Evolutionary conservation across 2,329 filamentous ascomycete genomes (phyloP).

Genomic region (Trichoderma afroharzianum): DNA sequence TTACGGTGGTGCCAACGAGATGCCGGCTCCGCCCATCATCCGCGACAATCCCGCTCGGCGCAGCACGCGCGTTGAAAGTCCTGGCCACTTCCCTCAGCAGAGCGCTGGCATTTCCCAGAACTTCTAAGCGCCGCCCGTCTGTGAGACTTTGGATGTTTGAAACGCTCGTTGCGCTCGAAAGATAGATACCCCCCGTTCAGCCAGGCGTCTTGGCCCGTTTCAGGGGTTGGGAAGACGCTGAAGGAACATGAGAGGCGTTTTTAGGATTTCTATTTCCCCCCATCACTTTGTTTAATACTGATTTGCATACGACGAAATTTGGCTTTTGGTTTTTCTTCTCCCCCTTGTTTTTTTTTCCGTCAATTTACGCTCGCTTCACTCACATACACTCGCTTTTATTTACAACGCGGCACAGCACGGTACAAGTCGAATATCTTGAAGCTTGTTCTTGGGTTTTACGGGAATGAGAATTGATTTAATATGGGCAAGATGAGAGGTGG

Average conservation of each 20-base stretch:
- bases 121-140: slow-evolving; percentile 56
- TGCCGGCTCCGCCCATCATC: slow-evolving; percentile 71
- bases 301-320: slow-evolving; percentile 16
- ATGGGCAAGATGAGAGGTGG: background rate
- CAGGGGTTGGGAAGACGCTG: background rate
- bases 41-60: slow-evolving; percentile 87
- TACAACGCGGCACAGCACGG: background rate
- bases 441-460: background rate
- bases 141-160: slow-evolving; percentile 4
- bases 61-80: slow-evolving; percentile 92
- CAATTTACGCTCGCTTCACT: background rate
- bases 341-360: background rate
- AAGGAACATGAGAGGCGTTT: slow-evolving; percentile 12
- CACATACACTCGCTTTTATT: slow-evolving; percentile 1
- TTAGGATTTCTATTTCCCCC: background rate
- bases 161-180: slow-evolving; percentile 5
- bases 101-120: slow-evolving; percentile 96
- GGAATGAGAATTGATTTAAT: background rate
- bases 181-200: slow-evolving; percentile 13
- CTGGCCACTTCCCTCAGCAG: slow-evolving; percentile 84
- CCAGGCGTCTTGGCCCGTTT: background rate
- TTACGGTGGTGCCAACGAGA: slow-evolving; percentile 36
- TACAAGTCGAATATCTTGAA: background rate
- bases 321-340: background rate
- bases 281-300: slow-evolving; percentile 16